A percentile compares a stretch with the other conserved stretches of the same genome.
Evolutionary conservation across 257 asterid species (phyloP).

Genomic region (Scutellaria barbata): DNA sequence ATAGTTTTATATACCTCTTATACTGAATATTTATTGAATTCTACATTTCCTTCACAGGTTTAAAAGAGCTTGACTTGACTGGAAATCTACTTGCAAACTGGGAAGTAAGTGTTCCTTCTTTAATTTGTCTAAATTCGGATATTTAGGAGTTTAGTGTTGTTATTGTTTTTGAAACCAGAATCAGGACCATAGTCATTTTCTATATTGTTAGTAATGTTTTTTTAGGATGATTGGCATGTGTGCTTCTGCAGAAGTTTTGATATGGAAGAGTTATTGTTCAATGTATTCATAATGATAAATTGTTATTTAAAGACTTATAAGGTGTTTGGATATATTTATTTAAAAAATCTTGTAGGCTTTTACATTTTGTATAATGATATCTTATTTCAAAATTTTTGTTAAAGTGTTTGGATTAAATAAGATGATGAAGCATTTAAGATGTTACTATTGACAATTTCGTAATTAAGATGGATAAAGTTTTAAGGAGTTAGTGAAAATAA

Average conservation of each 20-base stretch:
- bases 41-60: slow-evolving; percentile 55
- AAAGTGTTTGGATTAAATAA: too few species aligned
- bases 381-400: too few species aligned
- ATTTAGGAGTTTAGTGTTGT: slow-evolving; percentile 18
- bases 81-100: slow-evolving; percentile 81
- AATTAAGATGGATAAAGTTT: too few species aligned
- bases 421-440: too few species aligned
- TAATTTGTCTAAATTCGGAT: slow-evolving; percentile 1
- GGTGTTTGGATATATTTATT: too few species aligned
- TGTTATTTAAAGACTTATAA: neutral
- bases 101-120: slow-evolving; percentile 66
- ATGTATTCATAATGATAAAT: slow-evolving; percentile 1
- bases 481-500: too few species aligned
- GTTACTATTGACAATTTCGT: too few species aligned
- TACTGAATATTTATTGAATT: slow-evolving; percentile 27
- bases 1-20: slow-evolving; percentile 11
- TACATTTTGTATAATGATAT: too few species aligned
- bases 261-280: slow-evolving; percentile 24
- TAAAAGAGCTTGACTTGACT: slow-evolving; percentile 94
- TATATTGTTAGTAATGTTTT: neutral
- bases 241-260: slow-evolving; percentile 6
- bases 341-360: too few species aligned
- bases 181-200: neutral
- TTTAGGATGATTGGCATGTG: slow-evolving; percentile 15
- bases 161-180: slow-evolving; percentile 16